phyloP scores from a whole-genome alignment of 2,329 filamentous ascomycete species.

The Cladobotryum mycophilum region DNA sequence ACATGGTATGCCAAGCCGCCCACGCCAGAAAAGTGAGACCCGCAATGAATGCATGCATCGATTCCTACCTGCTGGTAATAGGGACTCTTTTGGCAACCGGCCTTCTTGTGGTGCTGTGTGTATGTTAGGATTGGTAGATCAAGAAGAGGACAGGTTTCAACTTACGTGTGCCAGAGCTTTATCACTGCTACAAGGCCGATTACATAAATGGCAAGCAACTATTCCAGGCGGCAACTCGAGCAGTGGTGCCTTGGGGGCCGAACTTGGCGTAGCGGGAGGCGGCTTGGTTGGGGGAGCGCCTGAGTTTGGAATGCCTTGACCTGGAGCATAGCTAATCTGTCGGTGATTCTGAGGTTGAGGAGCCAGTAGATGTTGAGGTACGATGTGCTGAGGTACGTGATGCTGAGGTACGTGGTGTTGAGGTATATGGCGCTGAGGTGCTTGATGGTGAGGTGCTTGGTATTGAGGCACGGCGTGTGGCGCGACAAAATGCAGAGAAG shows the following conservation, averaged over 20 bases:
- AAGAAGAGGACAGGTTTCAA: background rate
- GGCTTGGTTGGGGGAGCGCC: no score
- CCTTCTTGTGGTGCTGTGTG: slow-evolving; percentile 7
- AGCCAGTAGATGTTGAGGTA: background rate
- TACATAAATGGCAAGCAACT: slow-evolving; percentile 24
- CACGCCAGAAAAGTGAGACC: slow-evolving; percentile 35
- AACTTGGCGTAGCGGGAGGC: no score
- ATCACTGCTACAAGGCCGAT: slow-evolving; percentile 29
- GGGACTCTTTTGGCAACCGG: background rate
- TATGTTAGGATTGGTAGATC: background rate
- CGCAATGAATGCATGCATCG: slow-evolving; percentile 41
- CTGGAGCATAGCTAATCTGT: no score
- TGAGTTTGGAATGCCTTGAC: no score
- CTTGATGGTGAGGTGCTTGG: background rate
- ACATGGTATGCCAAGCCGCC: slow-evolving; percentile 41
- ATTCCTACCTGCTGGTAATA: slow-evolving; percentile 14
- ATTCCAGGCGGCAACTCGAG: slow-evolving; percentile 11
- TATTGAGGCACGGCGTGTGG: slow-evolving; percentile 7
- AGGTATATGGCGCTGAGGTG: background rate
- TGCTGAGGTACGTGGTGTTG: background rate
- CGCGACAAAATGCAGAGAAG: slow-evolving; percentile 18
- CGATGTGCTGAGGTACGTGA: background rate
- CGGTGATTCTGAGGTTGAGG: background rate
- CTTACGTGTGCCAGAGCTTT: slow-evolving; percentile 27
- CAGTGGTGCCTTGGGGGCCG: no score